Percentiles rank a stretch among this genome's conserved stretches.
Conservation (phyloP, 2,329 filamentous ascomycete genomes). For the Sclerotinia borealis region DNA sequence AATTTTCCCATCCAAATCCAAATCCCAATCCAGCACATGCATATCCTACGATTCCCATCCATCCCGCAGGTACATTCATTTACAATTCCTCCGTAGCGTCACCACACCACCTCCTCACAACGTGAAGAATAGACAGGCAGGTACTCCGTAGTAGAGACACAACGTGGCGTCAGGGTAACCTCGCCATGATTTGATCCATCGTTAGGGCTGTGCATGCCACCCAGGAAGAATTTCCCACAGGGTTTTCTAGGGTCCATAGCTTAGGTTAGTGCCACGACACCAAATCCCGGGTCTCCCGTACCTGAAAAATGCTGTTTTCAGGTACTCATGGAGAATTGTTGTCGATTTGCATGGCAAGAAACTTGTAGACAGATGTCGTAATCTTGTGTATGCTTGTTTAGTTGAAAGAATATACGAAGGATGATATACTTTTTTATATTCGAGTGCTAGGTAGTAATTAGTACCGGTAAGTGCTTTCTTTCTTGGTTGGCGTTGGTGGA, state of each 20-base stretch:
- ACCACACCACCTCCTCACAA: background rate
- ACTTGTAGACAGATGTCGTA: background rate
- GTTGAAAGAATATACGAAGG: no score
- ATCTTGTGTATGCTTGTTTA: no score
- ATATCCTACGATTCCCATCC: background rate
- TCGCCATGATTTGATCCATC: slow-evolving; percentile 9
- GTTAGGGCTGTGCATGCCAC: slow-evolving; percentile 9
- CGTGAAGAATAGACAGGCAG: background rate
- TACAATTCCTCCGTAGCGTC: background rate
- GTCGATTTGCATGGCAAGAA: background rate
- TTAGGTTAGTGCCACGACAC: background rate
- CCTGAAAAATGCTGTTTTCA: background rate
- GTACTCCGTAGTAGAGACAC: no score
- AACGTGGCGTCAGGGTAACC: slow-evolving; percentile 5
- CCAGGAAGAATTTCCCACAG: background rate
- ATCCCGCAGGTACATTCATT: background rate
- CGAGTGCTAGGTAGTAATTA: no score
- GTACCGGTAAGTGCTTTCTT: background rate
- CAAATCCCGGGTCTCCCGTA: background rate
- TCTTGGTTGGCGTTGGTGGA: background rate
- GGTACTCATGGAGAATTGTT: no score
- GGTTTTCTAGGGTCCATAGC: background rate
- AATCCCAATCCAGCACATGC: background rate
- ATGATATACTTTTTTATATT: no score
- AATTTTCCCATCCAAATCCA: background rate